These are phyloP conservation scores for Yarrowia galli DNA, from an alignment of 1,139 yeast species.

Conservation along the genomic window DNA sequence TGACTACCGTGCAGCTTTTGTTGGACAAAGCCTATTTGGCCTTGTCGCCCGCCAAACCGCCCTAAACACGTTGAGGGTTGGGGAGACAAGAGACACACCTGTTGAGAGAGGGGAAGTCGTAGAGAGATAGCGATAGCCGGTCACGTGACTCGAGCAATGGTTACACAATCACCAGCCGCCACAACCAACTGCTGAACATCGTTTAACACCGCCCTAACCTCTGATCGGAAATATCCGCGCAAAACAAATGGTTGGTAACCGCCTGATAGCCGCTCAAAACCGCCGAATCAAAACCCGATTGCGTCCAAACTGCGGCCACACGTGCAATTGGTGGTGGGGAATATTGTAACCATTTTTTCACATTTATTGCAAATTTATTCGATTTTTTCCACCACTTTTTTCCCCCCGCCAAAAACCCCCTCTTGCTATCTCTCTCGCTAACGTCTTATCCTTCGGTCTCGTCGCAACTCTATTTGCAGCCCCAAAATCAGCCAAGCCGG, in stretches of 20 bases:
- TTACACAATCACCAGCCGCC: no score
- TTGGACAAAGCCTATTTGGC: constrained; percentile 22
- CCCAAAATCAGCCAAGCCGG: background rate
- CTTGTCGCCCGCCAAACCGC: constrained; percentile 18
- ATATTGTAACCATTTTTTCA: background rate
- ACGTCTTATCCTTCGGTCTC: constrained; percentile 23
- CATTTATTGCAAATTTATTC: background rate
- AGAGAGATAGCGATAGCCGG: constrained; percentile 2
- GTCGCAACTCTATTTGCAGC: constrained; percentile 8
- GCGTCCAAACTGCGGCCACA: background rate
- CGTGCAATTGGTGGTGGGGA: background rate
- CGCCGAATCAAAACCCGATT: background rate
- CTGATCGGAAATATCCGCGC: background rate
- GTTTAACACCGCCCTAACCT: no score
- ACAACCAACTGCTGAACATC: no score
- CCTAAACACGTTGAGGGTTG: constrained; percentile 11
- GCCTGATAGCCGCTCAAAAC: background rate
- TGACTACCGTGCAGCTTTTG: constrained; percentile 2
- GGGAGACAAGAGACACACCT: no score
- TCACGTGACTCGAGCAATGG: constrained; percentile 28
- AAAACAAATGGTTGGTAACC: background rate
- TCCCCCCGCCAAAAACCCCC: background rate
- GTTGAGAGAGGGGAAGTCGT: constrained; percentile 20
- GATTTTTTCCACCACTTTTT: background rate
- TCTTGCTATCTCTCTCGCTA: background rate